phyloP scores from a whole-genome alignment of 2,329 filamentous ascomycete species.

The Beauveria caledonica region DNA sequence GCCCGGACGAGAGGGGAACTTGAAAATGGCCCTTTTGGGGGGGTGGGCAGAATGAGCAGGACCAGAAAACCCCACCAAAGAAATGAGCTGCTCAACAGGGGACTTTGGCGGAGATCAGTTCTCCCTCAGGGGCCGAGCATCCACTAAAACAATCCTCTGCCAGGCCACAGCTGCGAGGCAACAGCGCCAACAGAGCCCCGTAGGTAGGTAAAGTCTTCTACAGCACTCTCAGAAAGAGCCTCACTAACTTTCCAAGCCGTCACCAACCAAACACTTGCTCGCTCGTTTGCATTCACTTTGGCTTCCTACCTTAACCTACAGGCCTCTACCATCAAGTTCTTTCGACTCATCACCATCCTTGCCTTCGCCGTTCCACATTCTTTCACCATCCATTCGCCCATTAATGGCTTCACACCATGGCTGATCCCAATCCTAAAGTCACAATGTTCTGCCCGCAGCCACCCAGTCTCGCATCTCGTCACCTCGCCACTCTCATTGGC shows the following conservation, averaged over 20 bases:
- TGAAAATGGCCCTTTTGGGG: neutral
- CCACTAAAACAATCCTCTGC: neutral
- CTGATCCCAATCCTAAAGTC: neutral
- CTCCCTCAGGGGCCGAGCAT: neutral
- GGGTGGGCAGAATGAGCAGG: constrained; percentile 9
- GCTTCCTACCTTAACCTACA: too few species aligned
- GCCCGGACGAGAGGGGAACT: too few species aligned
- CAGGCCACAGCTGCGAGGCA: neutral
- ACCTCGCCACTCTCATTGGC: neutral
- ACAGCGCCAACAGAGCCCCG: neutral
- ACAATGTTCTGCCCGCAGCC: neutral
- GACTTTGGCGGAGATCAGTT: neutral
- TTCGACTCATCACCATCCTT: neutral
- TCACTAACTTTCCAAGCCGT: neutral
- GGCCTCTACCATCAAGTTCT: too few species aligned
- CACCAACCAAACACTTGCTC: too few species aligned
- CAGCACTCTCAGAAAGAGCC: neutral
- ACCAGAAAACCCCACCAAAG: neutral
- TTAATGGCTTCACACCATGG: neutral
- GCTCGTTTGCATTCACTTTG: too few species aligned
- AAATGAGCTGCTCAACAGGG: neutral
- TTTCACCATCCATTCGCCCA: neutral
- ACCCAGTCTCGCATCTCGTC: neutral
- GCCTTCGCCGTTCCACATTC: too few species aligned
- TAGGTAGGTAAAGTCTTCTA: neutral